phyloP scores from a whole-genome alignment of 148 eudicot genomes.

The Camellia lanceoleosa region DNA sequence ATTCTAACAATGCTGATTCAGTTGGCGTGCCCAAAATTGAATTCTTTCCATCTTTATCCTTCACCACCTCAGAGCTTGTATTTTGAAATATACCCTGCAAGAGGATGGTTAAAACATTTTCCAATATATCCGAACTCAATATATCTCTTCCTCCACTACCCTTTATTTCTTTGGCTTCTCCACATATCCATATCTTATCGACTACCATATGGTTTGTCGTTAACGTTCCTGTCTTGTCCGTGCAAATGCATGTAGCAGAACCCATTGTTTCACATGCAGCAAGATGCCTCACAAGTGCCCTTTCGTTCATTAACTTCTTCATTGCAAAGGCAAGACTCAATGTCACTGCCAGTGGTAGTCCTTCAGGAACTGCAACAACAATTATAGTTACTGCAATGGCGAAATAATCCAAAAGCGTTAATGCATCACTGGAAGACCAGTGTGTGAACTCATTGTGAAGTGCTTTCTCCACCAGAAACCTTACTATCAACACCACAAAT shows the following conservation, averaged over 20 bases:
- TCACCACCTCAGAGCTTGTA: conserved; percentile 81
- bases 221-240: conserved; percentile 93
- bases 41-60: conserved; percentile 49
- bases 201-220: conserved; percentile 95
- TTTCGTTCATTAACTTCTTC: conserved; percentile 83
- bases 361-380: conserved; percentile 99
- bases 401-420: conserved; percentile 69
- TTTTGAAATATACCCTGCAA: conserved; percentile 68
- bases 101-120: conserved; percentile 36
- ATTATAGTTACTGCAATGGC: conserved; percentile 88
- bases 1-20: conserved; percentile 80
- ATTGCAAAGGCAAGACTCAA: conserved; percentile 95
- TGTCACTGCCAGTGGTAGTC: conserved; percentile 92
- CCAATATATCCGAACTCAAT: conserved; percentile 33
- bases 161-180: conserved; percentile 42
- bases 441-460: conserved; percentile 38
- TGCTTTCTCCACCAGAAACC: conserved; percentile 59
- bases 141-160: conserved; percentile 22
- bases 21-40: conserved; percentile 84
- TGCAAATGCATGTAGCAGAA: conserved; percentile 79
- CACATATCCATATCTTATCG: conserved; percentile 65
- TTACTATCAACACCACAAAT: conserved; percentile 55
- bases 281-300: conserved; percentile 81
- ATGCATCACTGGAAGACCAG: conserved; percentile 80
- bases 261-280: conserved; percentile 99